Base-by-base conservation (phyloP, 2,329 filamentous ascomycete genomes). In the Colletotrichum liaoningense region DNA sequence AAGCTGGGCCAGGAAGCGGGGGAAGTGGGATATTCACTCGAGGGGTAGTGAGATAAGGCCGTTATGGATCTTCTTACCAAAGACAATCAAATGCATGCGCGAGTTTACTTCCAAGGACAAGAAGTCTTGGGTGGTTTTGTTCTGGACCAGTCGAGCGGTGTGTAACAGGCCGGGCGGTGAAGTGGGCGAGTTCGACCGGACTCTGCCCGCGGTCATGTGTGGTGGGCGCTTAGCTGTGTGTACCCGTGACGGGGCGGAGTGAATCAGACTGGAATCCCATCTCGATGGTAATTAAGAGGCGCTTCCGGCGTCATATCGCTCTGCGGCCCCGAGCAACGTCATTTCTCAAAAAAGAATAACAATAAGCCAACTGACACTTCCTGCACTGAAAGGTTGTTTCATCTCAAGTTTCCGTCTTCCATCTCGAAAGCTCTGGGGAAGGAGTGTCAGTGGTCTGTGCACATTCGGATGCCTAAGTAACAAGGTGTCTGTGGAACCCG, bases 21-120 rank as follows among this genome's bases (percentile, higher is more conserved):
- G 26, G 86, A 91, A 76, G 89, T 93, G 42, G 92, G 91, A 22
- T 95, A 86, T 79, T 92, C 90, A 26, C 84, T 91, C 73, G 80
- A 87, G 74, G 91, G 71, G 62, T 75, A 67, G 66, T 58, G 11
- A 65, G 22, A 60, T 67, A 73, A 60, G 56, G 16, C 19, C 8
- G 42, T 52, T 33, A 62, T 66, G 70, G 59, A 64, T 38, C 58
- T 59, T 59, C 28, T 54, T 66, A 49, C 55, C 1, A 54, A 38
- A 65, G 56, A n/a, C 19, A 46, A 56, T 16, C 22, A 24, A 19
- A 12, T 49, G 4, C 12, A 22, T 49, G 56, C 46, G 58, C 35
- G 49, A 60, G n/a, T 49, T 11, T 4, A 33, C 30, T 52, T 70
- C 56, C 60, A 65, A 69, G 70, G 67, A 57, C 33, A 58, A 57